phyloP scores from a whole-genome alignment of 306 rosid genomes.

The Hylodesmum podocarpum region DNA sequence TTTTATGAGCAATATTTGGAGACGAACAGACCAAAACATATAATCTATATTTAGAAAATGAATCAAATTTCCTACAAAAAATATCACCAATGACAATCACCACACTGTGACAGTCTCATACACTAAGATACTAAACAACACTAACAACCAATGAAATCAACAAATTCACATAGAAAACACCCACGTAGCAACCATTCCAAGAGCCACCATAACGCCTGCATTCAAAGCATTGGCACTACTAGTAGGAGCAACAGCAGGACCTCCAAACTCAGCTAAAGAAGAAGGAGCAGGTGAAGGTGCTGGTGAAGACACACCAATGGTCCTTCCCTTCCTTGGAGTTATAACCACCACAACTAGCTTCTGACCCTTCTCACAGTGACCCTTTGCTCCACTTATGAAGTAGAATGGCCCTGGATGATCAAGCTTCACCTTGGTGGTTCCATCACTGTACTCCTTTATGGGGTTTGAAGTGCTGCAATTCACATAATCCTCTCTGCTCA shows the following conservation, averaged over 20 bases:
- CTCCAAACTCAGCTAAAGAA: slow-evolving; percentile 39
- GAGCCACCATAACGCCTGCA: slow-evolving; percentile 35
- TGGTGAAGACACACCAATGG: slow-evolving; percentile 19
- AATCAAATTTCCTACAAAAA: not conserved
- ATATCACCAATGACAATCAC: not conserved
- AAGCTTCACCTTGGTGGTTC: slow-evolving; percentile 58
- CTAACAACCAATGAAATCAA: not conserved
- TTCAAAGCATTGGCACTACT: slow-evolving; percentile 45
- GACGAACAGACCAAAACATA: too few species aligned
- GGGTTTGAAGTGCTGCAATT: slow-evolving; percentile 58
- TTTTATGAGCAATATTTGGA: not conserved
- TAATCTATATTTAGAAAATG: not conserved
- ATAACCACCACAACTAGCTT: slow-evolving; percentile 67
- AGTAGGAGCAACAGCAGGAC: slow-evolving; percentile 78
- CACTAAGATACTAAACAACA: not conserved
- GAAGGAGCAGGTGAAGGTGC: slow-evolving; percentile 57
- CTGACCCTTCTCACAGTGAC: slow-evolving; percentile 74
- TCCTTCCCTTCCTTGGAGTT: slow-evolving; percentile 36
- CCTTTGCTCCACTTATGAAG: slow-evolving; percentile 77
- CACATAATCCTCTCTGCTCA: slow-evolving; percentile 49
- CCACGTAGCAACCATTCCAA: slow-evolving; percentile 43
- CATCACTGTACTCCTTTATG: slow-evolving; percentile 51
- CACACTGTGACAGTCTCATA: slow-evolving; percentile 1
- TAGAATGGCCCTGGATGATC: slow-evolving; percentile 59
- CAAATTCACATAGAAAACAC: slow-evolving; percentile 14